phyloP scores from a whole-genome alignment of 2,329 filamentous ascomycete genomes.

The Aspergillus tanneri region DNA sequence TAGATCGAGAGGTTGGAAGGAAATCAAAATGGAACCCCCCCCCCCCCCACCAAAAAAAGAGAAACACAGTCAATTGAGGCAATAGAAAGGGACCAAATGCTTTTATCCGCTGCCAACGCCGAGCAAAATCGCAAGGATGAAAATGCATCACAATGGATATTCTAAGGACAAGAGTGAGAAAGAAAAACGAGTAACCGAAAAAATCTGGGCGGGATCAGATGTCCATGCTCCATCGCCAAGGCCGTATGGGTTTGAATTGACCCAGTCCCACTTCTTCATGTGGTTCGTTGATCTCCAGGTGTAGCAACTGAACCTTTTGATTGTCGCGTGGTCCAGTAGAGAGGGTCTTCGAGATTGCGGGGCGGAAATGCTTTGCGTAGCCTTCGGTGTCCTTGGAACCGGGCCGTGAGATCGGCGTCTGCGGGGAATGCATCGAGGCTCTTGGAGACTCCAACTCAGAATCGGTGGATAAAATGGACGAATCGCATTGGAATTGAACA shows the following conservation, averaged over 20 bases:
- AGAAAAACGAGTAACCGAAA: not conserved
- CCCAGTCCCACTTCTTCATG: conserved; percentile 32
- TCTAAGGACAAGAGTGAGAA: conserved; percentile 5
- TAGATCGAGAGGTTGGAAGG: not conserved
- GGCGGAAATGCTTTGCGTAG: conserved; percentile 30
- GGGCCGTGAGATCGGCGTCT: conserved; percentile 38
- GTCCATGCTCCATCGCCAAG: conserved; percentile 48
- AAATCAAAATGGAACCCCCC: too few species aligned
- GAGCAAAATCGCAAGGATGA: conserved; percentile 6
- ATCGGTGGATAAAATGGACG: conserved; percentile 31
- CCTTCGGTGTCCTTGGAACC: conserved; percentile 37
- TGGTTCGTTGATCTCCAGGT: conserved; percentile 38
- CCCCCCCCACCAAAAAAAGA: conserved; percentile 7
- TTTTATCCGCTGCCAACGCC: conserved; percentile 16
- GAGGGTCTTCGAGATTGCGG: conserved; percentile 34
- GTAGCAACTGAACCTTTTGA: conserved; percentile 35
- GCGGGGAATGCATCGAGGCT: conserved; percentile 33
- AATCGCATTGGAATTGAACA: conserved; percentile 33
- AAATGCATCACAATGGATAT: not conserved
- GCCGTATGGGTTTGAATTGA: conserved; percentile 36
- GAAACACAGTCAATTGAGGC: not conserved
- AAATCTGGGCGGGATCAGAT: too few species aligned
- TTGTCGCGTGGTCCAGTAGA: conserved; percentile 33
- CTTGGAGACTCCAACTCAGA: conserved; percentile 29
- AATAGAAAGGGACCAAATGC: conserved; percentile 6